These are phyloP conservation scores for Sordariomycetes sp. DNA, from an alignment of 2,329 filamentous ascomycete genomes.

Conservation along the genomic window DNA sequence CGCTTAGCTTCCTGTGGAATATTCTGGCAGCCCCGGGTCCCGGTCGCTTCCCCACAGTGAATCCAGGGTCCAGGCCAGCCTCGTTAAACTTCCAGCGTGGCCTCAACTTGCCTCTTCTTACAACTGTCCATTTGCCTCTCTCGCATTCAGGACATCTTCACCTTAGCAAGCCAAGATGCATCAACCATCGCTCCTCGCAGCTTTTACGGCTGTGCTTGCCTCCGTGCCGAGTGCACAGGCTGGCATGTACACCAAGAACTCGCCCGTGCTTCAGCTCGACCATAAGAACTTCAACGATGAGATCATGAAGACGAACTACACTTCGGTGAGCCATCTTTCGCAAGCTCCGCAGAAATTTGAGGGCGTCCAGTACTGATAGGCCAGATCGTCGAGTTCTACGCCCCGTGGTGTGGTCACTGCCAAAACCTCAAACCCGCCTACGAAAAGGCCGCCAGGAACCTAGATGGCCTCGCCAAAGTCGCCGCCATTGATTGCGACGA, in stretches of 20 bases:
- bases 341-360: neutral
- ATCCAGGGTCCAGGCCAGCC: too few species aligned
- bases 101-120: neutral
- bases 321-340: constrained; percentile 54
- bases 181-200: constrained; percentile 36
- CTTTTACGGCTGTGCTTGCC: constrained; percentile 49
- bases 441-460: constrained; percentile 83
- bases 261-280: constrained; percentile 76
- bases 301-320: constrained; percentile 84
- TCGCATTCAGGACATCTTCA: neutral
- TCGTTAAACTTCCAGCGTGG: too few species aligned
- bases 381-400: constrained; percentile 77
- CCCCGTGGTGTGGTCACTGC: constrained; percentile 97
- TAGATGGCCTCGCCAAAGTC: constrained; percentile 88
- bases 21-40: too few species aligned
- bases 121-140: neutral
- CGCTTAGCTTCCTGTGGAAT: too few species aligned
- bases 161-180: constrained; percentile 34
- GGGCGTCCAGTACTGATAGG: neutral
- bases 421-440: constrained; percentile 92
- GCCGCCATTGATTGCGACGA: constrained; percentile 94
- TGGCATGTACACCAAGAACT: constrained; percentile 76
- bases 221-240: constrained; percentile 57
- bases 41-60: too few species aligned
- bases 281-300: constrained; percentile 70